These are phyloP conservation scores for Umbelopsis sp. DNA, from an alignment of 192 early-diverging fungal genomes.

Conservation along the genomic window DNA sequence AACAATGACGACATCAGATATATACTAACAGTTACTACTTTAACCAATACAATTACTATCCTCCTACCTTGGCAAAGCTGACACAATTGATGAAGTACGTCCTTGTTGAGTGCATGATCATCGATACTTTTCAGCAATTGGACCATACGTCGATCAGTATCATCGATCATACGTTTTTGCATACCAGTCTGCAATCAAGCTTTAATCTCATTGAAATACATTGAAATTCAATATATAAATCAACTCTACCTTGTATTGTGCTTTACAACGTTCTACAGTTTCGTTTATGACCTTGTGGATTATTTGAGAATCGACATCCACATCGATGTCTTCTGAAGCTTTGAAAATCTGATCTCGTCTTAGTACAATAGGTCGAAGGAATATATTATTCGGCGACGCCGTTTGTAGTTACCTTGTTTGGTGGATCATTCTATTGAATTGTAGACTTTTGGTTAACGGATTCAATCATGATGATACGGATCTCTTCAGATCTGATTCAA, in stretches of 20 bases:
- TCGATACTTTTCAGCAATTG: not conserved
- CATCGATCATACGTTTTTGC: conserved; percentile 13
- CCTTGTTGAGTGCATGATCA: not conserved
- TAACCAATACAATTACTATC: not conserved
- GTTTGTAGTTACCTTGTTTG: conserved; percentile 38
- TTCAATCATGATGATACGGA: not conserved
- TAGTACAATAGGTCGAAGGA: not conserved
- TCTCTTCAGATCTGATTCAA: not conserved
- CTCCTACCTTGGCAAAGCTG: conserved; percentile 21
- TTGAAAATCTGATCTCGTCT: conserved; percentile 22
- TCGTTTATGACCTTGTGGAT: not conserved
- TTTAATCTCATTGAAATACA: not conserved
- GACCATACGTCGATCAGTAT: conserved; percentile 9
- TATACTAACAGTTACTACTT: not conserved
- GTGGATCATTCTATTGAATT: conserved; percentile 46
- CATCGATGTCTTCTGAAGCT: not conserved
- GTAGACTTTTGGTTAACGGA: not conserved
- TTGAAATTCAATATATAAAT: not conserved
- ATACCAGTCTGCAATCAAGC: conserved; percentile 5
- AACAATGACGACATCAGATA: not conserved
- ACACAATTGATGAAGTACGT: not conserved
- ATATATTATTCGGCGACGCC: not conserved
- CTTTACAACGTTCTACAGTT: not conserved
- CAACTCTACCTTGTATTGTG: not conserved
- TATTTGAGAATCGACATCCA: conserved; percentile 11